Conservation (phyloP, 225 moss, liverwort and hornwort genomes). For the Sphagnum tenellum region DNA sequence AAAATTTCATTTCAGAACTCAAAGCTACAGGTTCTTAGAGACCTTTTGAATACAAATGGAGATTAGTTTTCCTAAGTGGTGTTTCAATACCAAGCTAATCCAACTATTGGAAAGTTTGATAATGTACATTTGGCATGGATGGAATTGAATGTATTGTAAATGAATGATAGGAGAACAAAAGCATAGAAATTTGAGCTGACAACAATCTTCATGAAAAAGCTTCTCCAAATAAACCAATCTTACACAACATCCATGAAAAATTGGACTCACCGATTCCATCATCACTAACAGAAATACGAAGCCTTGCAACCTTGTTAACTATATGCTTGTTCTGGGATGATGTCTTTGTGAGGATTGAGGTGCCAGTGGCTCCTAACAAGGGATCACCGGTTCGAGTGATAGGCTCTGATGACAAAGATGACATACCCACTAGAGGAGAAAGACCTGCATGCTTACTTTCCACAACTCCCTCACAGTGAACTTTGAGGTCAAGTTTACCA, state of each 20-base stretch:
- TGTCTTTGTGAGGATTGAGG: not conserved
- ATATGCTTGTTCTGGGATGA: not conserved
- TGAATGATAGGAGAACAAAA: not conserved
- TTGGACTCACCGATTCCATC: conserved; percentile 15
- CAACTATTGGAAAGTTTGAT: not conserved
- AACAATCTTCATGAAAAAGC: not conserved
- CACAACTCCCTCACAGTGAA: conserved; percentile 10
- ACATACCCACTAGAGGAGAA: not conserved
- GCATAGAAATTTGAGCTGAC: not conserved
- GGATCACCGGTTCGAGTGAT: not conserved
- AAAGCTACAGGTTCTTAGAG: too few species aligned
- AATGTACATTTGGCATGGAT: too few species aligned
- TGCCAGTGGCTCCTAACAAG: not conserved
- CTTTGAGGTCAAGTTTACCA: conserved; percentile 11
- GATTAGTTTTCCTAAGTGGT: not conserved
- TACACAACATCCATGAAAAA: not conserved
- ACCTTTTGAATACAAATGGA: not conserved
- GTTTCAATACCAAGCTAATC: not conserved
- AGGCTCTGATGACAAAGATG: not conserved
- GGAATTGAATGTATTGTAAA: too few species aligned
- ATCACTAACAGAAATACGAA: conserved; percentile 20
- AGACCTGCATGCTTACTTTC: conserved; percentile 7
- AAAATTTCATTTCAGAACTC: too few species aligned
- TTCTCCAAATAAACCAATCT: not conserved
- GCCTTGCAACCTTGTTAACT: conserved; percentile 11